phyloP scores from a whole-genome alignment of 2,329 filamentous ascomycete species.

The Claviceps sp. region DNA sequence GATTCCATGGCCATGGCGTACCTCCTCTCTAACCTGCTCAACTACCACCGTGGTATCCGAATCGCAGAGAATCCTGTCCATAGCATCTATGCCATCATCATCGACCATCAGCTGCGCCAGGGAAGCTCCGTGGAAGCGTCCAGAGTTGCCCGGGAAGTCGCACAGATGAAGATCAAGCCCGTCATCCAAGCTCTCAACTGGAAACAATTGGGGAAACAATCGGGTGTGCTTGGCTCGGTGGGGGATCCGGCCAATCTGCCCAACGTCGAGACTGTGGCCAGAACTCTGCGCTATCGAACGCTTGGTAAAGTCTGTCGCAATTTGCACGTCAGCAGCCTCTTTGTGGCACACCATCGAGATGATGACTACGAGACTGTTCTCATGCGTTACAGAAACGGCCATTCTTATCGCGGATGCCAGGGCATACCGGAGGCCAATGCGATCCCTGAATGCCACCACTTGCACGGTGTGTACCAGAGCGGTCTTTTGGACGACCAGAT shows the following conservation, averaged over 20 bases:
- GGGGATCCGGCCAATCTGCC: slow-evolving; percentile 26
- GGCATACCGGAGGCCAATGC: slow-evolving; percentile 52
- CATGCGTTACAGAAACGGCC: slow-evolving; percentile 58
- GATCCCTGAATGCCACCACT: slow-evolving; percentile 73
- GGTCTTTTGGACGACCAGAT: slow-evolving; percentile 39
- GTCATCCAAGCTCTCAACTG: slow-evolving; percentile 28
- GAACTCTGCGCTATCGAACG: slow-evolving; percentile 57
- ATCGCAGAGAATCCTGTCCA: slow-evolving; percentile 32
- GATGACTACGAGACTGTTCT: slow-evolving; percentile 86
- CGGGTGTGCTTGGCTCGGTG: slow-evolving; percentile 9
- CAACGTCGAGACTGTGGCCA: slow-evolving; percentile 66
- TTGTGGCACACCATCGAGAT: slow-evolving; percentile 78
- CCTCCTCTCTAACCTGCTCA: slow-evolving; percentile 44
- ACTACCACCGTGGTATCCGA: slow-evolving; percentile 18
- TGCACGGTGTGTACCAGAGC: slow-evolving; percentile 59
- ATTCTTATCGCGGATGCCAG: slow-evolving; percentile 54
- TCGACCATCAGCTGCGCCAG: slow-evolving; percentile 44
- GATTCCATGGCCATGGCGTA: slow-evolving; percentile 94
- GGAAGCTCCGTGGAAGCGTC: slow-evolving; percentile 40
- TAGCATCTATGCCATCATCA: slow-evolving; percentile 31
- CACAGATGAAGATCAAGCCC: slow-evolving; percentile 22
- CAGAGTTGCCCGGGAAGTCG: slow-evolving; percentile 27
- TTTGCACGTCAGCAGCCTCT: slow-evolving; percentile 41
- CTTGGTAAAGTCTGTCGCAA: slow-evolving; percentile 49
- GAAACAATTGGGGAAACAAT: slow-evolving; percentile 17